These are phyloP conservation scores for Leishmania arabica DNA, from an alignment of 208 protist species.

Conservation along the genomic window DNA sequence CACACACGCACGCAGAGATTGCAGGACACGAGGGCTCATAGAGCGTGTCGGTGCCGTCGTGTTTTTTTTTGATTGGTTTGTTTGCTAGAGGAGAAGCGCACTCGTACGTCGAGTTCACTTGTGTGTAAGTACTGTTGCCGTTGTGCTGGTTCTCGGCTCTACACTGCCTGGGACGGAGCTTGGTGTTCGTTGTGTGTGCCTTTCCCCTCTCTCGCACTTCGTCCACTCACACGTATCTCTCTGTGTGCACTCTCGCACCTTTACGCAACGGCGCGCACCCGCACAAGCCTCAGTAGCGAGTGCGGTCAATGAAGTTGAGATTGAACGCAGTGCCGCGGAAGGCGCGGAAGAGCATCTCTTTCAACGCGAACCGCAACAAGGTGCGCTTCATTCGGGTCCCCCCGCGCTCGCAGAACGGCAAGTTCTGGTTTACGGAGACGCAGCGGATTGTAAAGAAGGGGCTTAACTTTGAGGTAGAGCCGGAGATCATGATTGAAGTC, in stretches of 20 bases:
- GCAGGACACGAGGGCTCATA: not conserved
- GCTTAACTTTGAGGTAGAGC: slow-evolving; percentile 74
- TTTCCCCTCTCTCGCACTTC: not conserved
- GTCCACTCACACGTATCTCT: not conserved
- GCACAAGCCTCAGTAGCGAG: not conserved
- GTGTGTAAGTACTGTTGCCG: not conserved
- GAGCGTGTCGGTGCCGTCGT: not conserved
- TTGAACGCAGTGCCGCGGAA: slow-evolving; percentile 5
- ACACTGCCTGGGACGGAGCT: not conserved
- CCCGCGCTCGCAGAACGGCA: slow-evolving; percentile 67
- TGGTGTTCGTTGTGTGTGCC: not conserved
- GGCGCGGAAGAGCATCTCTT: slow-evolving; percentile 53
- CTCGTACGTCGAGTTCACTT: not conserved
- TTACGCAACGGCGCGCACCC: not conserved
- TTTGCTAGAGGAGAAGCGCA: not conserved
- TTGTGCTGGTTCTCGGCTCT: not conserved
- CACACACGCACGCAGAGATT: not conserved
- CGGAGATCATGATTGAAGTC: slow-evolving; percentile 57
- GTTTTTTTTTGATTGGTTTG: not conserved
- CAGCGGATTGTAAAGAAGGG: slow-evolving; percentile 76
- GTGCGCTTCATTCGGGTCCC: slow-evolving; percentile 77
- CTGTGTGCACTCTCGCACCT: not conserved
- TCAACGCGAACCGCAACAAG: slow-evolving; percentile 63
- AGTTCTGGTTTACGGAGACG: slow-evolving; percentile 85
- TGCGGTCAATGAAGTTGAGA: not conserved